phyloP scores from a whole-genome alignment of 345 rosid species.

The Gossypium longicalyx region DNA sequence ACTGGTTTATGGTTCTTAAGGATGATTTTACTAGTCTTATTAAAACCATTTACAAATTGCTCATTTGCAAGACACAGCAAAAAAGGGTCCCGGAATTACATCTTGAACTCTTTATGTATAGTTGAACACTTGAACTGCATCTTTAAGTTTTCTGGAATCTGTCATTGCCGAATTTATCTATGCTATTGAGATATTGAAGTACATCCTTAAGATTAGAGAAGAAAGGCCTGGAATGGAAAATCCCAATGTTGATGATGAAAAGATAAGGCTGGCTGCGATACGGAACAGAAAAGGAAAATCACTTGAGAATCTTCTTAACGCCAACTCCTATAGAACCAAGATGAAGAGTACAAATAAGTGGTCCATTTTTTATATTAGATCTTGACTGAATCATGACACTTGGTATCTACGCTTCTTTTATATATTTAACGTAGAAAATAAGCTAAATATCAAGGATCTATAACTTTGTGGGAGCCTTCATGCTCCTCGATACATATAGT shows the following conservation, averaged over 20 bases:
- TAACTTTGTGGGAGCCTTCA: background rate
- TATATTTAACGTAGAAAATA: background rate
- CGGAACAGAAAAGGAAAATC: slow-evolving; percentile 47
- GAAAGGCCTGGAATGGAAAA: slow-evolving; percentile 52
- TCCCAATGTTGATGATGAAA: slow-evolving; percentile 50
- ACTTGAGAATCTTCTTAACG: slow-evolving; percentile 38
- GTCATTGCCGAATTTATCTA: background rate
- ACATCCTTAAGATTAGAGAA: slow-evolving; percentile 47
- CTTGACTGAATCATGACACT: background rate
- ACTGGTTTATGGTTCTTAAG: background rate
- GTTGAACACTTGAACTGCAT: background rate
- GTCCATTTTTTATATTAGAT: slow-evolving; percentile 19
- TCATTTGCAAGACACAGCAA: background rate
- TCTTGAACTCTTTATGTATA: background rate
- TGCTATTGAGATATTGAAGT: slow-evolving; percentile 52
- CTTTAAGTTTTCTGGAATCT: background rate
- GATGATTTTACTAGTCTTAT: background rate
- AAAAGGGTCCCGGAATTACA: background rate
- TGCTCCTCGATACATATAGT: background rate
- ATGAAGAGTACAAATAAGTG: slow-evolving; percentile 16
- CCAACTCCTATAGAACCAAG: slow-evolving; percentile 17
- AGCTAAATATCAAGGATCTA: background rate
- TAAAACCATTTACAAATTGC: background rate
- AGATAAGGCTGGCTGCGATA: slow-evolving; percentile 46
- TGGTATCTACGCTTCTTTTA: background rate